Evolutionary conservation across 2,329 filamentous ascomycete species (phyloP).

Genomic region (Beauveria caledonica): DNA sequence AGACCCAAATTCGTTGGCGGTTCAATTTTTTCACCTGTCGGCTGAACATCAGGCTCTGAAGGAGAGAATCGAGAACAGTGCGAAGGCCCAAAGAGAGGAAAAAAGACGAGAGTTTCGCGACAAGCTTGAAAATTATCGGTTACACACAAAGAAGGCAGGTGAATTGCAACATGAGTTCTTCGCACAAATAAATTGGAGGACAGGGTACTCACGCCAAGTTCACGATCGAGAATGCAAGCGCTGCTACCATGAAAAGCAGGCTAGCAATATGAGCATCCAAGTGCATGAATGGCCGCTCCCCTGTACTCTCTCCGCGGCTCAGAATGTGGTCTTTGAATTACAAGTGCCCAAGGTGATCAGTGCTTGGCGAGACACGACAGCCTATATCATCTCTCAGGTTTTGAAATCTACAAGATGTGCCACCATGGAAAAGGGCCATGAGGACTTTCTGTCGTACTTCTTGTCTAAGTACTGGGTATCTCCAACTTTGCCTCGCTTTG

Average conservation of each 20-base stretch:
- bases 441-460: neutral
- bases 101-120: neutral
- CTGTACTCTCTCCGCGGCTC: neutral
- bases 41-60: neutral
- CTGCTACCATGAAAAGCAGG: neutral
- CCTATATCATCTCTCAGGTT: neutral
- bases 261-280: neutral
- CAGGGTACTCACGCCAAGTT: neutral
- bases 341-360: neutral
- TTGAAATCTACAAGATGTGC: neutral
- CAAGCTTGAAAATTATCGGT: neutral
- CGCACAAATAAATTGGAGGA: neutral
- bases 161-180: neutral
- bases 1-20: neutral
- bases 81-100: neutral
- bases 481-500: neutral
- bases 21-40: neutral
- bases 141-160: neutral
- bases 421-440: neutral
- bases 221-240: neutral
- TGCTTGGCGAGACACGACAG: neutral
- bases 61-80: neutral
- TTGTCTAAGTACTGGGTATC: neutral
- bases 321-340: conserved; percentile 1
- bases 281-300: conserved; percentile 9